Percentiles rank a stretch among this genome's conserved stretches.
Evolutionary conservation across 345 rosid genomes (phyloP).

Genomic region (Syzygium oleosum): DNA sequence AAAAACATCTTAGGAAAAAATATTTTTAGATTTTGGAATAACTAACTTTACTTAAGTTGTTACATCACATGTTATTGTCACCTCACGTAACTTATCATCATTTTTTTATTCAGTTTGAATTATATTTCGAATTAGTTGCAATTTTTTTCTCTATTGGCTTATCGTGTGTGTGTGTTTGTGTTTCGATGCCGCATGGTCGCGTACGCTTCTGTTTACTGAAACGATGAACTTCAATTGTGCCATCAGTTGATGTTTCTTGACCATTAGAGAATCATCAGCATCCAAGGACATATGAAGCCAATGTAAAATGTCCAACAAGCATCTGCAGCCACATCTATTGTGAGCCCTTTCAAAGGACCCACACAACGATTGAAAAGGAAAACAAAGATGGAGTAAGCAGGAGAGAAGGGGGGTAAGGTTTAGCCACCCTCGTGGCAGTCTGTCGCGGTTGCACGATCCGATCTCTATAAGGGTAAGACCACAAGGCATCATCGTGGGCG

Average conservation of each 20-base stretch:
- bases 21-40: no score
- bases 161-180: rapidly evolving
- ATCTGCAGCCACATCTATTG: not conserved
- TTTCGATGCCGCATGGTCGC: no score
- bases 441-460: not conserved
- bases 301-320: not conserved
- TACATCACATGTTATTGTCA: not conserved
- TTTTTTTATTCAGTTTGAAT: no score
- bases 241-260: no score
- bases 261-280: not conserved
- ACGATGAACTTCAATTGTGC: no score
- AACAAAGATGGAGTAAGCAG: not conserved
- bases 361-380: not conserved
- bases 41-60: no score
- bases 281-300: not conserved
- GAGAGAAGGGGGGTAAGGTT: not conserved
- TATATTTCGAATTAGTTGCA: not conserved
- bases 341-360: not conserved
- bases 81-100: not conserved
- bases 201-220: no score
- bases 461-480: not conserved
- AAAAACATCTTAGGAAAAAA: no score
- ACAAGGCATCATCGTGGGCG: rapidly evolving
- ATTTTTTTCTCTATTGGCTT: not conserved
- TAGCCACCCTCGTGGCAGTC: rapidly evolving